Evolutionary conservation across 2,329 filamentous ascomycete species (phyloP), one percentile per base, ranked within the genome.

Genomic region (Chlorencoelia australis): DNA sequence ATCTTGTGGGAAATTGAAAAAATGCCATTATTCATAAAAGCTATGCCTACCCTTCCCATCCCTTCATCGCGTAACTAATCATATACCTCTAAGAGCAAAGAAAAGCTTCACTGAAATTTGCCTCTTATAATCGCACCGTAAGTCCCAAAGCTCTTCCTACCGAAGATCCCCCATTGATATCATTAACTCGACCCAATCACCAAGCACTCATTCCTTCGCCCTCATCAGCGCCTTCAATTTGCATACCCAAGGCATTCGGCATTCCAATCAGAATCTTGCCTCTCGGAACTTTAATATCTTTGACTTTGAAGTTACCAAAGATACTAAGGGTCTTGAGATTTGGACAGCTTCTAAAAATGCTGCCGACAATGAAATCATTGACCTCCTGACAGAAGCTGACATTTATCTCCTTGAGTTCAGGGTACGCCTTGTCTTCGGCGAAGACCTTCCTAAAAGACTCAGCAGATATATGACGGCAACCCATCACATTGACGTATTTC

Each of bases 391-490:
- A 81, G 57, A 94, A 93, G 35, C 79, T 83, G 28, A 91, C 65
- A 55, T 94, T 86, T 28, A 94, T 64, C 39, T 81, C 72, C 42
- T 66, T 64, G 21, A 96, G 66, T 8, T 75, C 65, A 0, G 80
- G 75, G 48, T 93, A 95, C 15, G 46, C 53, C 29, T 69, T 72
- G 16, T 67, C 67, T 7, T 62, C 59, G 5, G 65, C 61, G 51
- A 96, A 95, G 0, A 82, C 79, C 7, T 79, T 69, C 43, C 84
- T 75, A 41, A 94, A 87, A 0, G 83, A 76, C 11, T 71, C 62
- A 21, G 71, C 67, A 2, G 75, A 71, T 44, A 96, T 88, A 56
- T 94, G 82, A 3, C 89, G 79, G 54, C 86, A 94, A 0, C 81
- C 83, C 10, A 84, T 74, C n/a, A 95, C 66, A 52, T 93, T 83